phyloP scores from a whole-genome alignment of 768 basidiomycete genomes.

The Psilocybe tampanensis region DNA sequence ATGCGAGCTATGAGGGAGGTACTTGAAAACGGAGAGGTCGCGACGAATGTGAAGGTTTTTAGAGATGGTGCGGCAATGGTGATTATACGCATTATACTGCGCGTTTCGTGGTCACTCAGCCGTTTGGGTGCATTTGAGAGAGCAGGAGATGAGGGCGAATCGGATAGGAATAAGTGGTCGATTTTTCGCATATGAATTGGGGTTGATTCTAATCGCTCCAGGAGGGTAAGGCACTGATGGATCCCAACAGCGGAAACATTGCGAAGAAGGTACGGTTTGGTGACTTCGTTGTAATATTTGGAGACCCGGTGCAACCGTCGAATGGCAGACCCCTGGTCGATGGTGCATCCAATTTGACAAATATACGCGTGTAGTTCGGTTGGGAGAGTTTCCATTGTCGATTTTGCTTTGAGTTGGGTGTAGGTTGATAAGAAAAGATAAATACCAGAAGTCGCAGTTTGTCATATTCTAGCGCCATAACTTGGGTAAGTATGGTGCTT shows the following conservation, averaged over 20 bases:
- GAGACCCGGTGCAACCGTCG: conserved; percentile 41
- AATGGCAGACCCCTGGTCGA: conserved; percentile 37
- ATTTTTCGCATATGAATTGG: conserved; percentile 41
- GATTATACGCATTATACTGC: conserved; percentile 34
- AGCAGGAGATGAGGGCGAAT: conserved; percentile 15
- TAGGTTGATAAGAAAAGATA: not conserved
- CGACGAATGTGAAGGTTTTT: conserved; percentile 40
- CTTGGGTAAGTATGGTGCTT: conserved; percentile 21
- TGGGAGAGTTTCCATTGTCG: conserved; percentile 38
- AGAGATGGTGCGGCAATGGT: conserved; percentile 41
- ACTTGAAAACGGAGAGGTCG: conserved; percentile 31
- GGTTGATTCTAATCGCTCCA: conserved; percentile 30
- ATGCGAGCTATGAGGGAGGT: conserved; percentile 42
- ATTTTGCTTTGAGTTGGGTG: not conserved
- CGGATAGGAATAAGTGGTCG: conserved; percentile 47
- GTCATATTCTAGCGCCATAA: too few species aligned
- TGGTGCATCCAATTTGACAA: conserved; percentile 41
- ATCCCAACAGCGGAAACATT: conserved; percentile 36
- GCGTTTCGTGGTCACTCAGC: conserved; percentile 3
- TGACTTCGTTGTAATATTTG: conserved; percentile 38
- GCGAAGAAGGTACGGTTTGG: conserved; percentile 41
- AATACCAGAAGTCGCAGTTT: too few species aligned
- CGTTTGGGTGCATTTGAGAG: not conserved
- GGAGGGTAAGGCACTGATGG: conserved; percentile 27
- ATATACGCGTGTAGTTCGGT: conserved; percentile 49